Evolutionary conservation across 192 early-diverging fungal genomes (phyloP).

Genomic region (Podila verticillata): DNA sequence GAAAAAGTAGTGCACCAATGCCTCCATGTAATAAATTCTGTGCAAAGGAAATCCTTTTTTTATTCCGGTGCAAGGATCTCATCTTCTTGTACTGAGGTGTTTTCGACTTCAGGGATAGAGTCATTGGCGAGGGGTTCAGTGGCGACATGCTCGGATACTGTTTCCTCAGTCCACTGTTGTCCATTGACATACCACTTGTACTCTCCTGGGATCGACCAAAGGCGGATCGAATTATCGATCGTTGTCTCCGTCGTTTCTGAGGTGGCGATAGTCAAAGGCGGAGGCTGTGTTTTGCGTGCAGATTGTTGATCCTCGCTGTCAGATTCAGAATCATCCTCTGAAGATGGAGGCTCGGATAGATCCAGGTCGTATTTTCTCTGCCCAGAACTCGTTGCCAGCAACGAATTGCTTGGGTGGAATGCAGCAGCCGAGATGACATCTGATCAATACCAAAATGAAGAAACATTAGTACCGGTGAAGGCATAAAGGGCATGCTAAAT

Average conservation of each 20-base stretch:
- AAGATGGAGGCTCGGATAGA: background rate
- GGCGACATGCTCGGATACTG: background rate
- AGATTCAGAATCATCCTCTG: slow-evolving; percentile 3
- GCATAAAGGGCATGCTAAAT: background rate
- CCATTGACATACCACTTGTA: slow-evolving; percentile 44
- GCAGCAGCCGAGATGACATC: slow-evolving; percentile 67
- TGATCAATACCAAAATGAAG: background rate
- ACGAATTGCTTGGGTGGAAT: slow-evolving; percentile 73
- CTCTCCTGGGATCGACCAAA: slow-evolving; percentile 50
- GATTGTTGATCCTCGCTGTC: slow-evolving; percentile 7
- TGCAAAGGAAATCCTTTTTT: background rate
- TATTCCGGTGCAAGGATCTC: background rate
- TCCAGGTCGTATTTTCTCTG: slow-evolving; percentile 67
- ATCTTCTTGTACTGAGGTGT: background rate
- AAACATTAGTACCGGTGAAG: background rate
- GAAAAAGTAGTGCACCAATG: background rate
- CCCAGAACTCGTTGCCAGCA: slow-evolving; percentile 78
- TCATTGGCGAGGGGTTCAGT: background rate
- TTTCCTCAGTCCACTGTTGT: slow-evolving; percentile 14
- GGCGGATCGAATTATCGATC: slow-evolving; percentile 55
- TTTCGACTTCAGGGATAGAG: background rate
- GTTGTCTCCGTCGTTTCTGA: background rate
- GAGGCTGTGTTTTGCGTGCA: background rate
- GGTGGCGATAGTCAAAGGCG: background rate
- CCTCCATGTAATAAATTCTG: background rate